These are phyloP conservation scores for Podospora tetraspora DNA, from an alignment of 495 filamentous ascomycete genomes.

Conservation along the genomic window DNA sequence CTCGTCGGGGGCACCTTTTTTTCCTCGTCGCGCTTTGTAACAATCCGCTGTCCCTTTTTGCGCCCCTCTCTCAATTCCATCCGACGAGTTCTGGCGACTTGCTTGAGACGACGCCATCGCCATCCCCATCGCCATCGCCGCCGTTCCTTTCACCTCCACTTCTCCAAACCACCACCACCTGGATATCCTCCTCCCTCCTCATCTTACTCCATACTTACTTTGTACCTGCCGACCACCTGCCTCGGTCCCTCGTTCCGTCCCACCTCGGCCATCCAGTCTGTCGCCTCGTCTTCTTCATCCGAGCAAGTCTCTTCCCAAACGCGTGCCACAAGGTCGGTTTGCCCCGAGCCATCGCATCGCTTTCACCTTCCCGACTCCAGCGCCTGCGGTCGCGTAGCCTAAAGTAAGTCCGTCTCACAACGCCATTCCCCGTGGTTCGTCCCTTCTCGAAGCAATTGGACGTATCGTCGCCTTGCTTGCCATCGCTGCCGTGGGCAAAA, in stretches of 20 bases:
- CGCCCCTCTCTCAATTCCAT: conserved; percentile 2
- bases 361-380: neutral
- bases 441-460: neutral
- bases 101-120: neutral
- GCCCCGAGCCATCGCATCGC: neutral
- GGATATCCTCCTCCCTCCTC: neutral
- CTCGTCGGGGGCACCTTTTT: conserved; percentile 2
- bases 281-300: neutral
- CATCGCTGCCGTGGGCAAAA: neutral
- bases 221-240: neutral
- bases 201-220: neutral
- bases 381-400: neutral
- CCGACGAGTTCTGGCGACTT: neutral
- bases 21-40: conserved; percentile 2
- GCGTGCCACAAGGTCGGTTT: neutral
- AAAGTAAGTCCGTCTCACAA: conserved; percentile 2
- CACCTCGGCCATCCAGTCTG: neutral
- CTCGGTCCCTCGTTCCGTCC: neutral
- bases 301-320: conserved; percentile 4
- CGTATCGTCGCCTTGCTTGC: neutral
- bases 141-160: neutral
- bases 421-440: neutral
- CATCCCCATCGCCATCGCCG: neutral
- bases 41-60: neutral
- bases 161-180: neutral